Conservation (phyloP, 306 rosid genomes). For the Begonia loranthoides region DNA sequence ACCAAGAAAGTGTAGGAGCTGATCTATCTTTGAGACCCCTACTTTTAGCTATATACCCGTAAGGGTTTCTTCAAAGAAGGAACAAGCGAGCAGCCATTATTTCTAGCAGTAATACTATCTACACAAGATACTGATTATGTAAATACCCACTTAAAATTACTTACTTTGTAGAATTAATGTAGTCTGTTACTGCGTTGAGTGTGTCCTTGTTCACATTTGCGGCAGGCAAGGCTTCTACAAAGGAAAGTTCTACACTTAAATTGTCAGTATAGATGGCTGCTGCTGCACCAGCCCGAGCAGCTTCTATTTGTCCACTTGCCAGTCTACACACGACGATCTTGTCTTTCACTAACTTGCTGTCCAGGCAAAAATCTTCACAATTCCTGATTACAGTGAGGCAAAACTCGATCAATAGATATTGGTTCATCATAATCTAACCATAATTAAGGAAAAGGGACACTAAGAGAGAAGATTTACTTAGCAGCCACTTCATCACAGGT, state of each 20-base stretch:
- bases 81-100: background rate
- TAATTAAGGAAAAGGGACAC: too few relatives aligned
- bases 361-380: background rate
- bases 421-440: too few relatives aligned
- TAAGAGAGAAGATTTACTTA: background rate
- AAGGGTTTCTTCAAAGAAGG: conserved; percentile 11
- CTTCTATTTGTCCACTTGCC: background rate
- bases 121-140: background rate
- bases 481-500: background rate
- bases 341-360: background rate
- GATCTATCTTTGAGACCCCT: background rate
- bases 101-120: too few relatives aligned
- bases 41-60: conserved; percentile 12
- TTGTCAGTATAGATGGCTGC: background rate
- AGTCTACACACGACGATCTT: background rate
- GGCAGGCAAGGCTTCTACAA: background rate
- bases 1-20: conserved; percentile 18
- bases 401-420: background rate
- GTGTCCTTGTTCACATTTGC: background rate
- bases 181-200: background rate
- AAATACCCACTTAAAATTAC: background rate
- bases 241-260: background rate
- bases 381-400: background rate
- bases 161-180: background rate
- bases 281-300: background rate